phyloP scores from a whole-genome alignment of 192 early-diverging fungal genomes.

The Podila clonocystis region DNA sequence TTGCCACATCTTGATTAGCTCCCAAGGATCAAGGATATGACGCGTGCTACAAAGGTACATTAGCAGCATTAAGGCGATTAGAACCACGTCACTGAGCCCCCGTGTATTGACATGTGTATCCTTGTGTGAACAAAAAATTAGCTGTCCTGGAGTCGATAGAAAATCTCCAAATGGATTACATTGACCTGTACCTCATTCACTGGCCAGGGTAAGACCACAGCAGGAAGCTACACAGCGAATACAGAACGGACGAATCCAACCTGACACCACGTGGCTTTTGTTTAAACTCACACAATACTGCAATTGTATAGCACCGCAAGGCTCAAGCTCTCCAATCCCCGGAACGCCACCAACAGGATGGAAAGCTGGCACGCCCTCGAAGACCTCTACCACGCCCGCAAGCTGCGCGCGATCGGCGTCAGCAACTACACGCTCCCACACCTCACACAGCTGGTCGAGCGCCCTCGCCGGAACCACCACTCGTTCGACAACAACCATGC shows the following conservation, averaged over 20 bases:
- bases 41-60: constrained; percentile 58
- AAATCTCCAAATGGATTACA: constrained; percentile 70
- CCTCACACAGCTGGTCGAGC: constrained; percentile 65
- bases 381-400: constrained; percentile 63
- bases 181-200: constrained; percentile 82
- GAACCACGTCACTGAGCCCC: background rate
- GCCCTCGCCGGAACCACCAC: constrained; percentile 4
- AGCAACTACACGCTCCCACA: constrained; percentile 74
- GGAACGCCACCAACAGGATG: constrained; percentile 60
- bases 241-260: background rate
- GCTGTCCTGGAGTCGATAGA: constrained; percentile 66
- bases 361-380: constrained; percentile 74
- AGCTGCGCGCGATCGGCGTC: constrained; percentile 74
- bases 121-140: background rate
- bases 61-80: background rate
- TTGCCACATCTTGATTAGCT: constrained; percentile 38
- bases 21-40: constrained; percentile 78
- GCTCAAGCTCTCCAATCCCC: constrained; percentile 51
- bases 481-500: constrained; percentile 2
- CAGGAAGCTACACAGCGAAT: background rate
- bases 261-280: constrained; percentile 4
- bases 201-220: constrained; percentile 71
- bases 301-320: constrained; percentile 45
- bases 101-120: no score
- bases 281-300: background rate